Base-by-base conservation (phyloP, 495 filamentous ascomycete species). In the Talaromyces adpressus region DNA sequence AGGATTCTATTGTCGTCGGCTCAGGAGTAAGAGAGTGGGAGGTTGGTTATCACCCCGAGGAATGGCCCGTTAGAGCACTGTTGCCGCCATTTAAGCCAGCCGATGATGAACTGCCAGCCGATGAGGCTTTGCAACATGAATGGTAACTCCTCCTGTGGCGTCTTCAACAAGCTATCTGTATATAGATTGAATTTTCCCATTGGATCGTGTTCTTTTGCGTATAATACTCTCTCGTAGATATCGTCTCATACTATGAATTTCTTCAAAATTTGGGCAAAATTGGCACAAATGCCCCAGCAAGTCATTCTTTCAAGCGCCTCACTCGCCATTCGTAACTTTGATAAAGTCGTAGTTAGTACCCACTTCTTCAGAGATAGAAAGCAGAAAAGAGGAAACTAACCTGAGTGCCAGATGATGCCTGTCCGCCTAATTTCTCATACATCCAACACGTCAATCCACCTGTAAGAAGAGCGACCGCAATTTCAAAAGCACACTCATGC, bases 401-500 rank as follows among this genome's bases (percentile, higher is more conserved):
- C 45, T 49, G 45, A 20, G 45, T n/a, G 14, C 45, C 45, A 49
- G 45, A 49, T 20, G 45, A 49, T 49, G 20, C 9, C n/a, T 49
- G 45, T n/a, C 45, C 45, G 45, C 45, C 45, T 49, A 49, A 49
- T 49, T 49, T 49, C 14, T 49, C 45, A 20, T 49, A 49, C 45
- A 49, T 49, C 69, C 67, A 71, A 34, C 67, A 66, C 3, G 65
- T 62, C 30, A 71, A 63, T 3, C 69, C 69, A 9, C 69, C 65
- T 4, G 68, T 71, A 34, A 71, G 69, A 4, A 71, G 52, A 22
- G 65, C 66, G 0, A 71, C 66, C 0, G 70, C 66, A n/a, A 71
- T 57, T 34, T 71, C 70, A 58, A 68, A 71, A 0, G 59, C 57
- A 23, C 62, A 57, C 32, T 66, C 67, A 14, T 63, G 67, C 3